phyloP scores from a whole-genome alignment of 371 early-diverging fungal genomes.

The Mucor saturninus region DNA sequence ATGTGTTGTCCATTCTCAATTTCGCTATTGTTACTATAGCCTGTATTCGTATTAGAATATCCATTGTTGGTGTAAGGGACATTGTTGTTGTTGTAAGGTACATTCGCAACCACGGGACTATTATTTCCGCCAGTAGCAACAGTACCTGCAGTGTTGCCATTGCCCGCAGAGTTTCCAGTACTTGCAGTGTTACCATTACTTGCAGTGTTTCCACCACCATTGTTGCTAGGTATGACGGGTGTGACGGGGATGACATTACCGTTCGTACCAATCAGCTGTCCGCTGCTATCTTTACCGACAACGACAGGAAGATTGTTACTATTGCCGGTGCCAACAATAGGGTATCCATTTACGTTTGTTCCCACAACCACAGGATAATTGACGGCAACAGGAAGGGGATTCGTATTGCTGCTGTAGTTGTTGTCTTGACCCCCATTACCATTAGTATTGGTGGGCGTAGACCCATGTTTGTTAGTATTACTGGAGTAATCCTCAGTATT shows the following conservation, averaged over 20 bases:
- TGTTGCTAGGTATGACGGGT: neutral
- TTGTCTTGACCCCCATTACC: slow-evolving; percentile 15
- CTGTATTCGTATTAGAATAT: slow-evolving; percentile 1
- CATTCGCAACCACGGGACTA: neutral
- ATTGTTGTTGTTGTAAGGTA: slow-evolving; percentile 12
- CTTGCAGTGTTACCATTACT: neutral
- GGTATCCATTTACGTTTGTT: neutral
- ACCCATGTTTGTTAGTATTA: slow-evolving; percentile 8
- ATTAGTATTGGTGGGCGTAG: slow-evolving; percentile 13
- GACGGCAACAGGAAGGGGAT: slow-evolving; percentile 3
- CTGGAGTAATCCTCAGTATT: slow-evolving; percentile 8
- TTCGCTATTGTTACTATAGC: slow-evolving; percentile 13
- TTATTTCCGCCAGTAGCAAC: neutral
- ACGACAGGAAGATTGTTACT: neutral
- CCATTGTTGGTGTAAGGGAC: slow-evolving; percentile 17
- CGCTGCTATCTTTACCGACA: neutral
- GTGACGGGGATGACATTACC: slow-evolving; percentile 4
- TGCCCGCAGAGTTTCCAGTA: slow-evolving; percentile 2
- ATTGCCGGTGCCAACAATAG: slow-evolving; percentile 3
- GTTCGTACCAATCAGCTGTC: slow-evolving; percentile 9
- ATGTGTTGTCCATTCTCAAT: neutral
- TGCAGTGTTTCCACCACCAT: no score
- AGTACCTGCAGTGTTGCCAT: neutral
- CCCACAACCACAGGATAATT: neutral
- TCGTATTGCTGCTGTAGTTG: slow-evolving; percentile 10